These are phyloP conservation scores for Haplographium delicatum DNA, from an alignment of 495 filamentous ascomycete species.

Conservation along the genomic window DNA sequence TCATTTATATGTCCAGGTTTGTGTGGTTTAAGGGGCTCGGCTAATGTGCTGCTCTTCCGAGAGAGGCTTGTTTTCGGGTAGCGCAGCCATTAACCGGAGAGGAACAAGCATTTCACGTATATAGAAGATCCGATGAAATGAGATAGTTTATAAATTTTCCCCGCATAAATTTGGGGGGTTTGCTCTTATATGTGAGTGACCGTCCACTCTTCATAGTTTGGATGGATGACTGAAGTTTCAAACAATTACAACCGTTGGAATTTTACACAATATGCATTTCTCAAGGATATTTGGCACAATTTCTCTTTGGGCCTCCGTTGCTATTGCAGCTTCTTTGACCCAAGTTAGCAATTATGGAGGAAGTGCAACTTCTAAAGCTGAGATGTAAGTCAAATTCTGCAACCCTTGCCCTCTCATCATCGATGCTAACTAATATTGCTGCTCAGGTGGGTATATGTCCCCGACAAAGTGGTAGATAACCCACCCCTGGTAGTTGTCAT, in stretches of 20 bases:
- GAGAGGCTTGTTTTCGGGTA: too few relatives aligned
- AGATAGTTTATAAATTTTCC: too few relatives aligned
- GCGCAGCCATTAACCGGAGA: too few relatives aligned
- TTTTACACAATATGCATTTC: conserved; percentile 13
- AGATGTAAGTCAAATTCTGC: neutral
- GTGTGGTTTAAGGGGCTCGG: neutral
- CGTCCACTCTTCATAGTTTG: too few relatives aligned
- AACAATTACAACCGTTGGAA: too few relatives aligned
- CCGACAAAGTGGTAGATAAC: conserved; percentile 44
- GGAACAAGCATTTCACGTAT: too few relatives aligned
- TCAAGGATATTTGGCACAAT: neutral
- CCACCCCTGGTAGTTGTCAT: conserved; percentile 50
- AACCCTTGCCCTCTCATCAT: too few relatives aligned
- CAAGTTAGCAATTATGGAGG: conserved; percentile 15
- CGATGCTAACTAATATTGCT: neutral
- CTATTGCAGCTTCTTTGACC: neutral
- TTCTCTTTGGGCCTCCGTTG: neutral
- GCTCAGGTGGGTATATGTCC: conserved; percentile 44
- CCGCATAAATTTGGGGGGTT: too few relatives aligned
- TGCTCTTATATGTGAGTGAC: too few relatives aligned
- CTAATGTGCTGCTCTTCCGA: too few relatives aligned
- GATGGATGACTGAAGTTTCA: too few relatives aligned
- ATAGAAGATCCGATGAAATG: too few relatives aligned
- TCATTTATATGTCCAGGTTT: neutral
- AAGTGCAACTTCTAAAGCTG: conserved; percentile 7